Evolutionary conservation across 768 basidiomycete genomes (phyloP).

Genomic region (Amanita rimosa): DNA sequence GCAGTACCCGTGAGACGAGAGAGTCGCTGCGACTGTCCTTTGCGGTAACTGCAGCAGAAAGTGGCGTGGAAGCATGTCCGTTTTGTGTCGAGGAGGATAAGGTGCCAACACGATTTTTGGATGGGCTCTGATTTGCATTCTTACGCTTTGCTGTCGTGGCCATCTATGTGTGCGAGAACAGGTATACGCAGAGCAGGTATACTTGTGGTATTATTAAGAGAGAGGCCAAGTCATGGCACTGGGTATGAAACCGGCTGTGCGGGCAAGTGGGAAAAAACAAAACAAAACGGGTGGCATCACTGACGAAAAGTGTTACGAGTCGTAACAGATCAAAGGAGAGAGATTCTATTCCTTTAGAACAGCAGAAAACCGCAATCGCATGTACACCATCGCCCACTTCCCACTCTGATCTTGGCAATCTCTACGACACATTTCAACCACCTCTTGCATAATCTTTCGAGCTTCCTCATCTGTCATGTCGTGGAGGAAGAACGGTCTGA

Average conservation of each 20-base stretch:
- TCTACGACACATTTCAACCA: slow-evolving; percentile 39
- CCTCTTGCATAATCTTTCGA: slow-evolving; percentile 48
- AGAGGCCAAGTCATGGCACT: neutral
- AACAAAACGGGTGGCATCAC: no score
- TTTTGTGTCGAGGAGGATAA: neutral
- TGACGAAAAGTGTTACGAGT: no score
- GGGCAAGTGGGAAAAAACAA: no score
- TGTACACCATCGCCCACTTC: slow-evolving; percentile 66
- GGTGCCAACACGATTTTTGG: neutral
- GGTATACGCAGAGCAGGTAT: neutral
- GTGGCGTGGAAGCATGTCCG: neutral
- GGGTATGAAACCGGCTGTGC: neutral
- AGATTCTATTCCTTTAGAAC: slow-evolving; percentile 19
- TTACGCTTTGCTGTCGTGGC: neutral
- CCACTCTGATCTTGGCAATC: slow-evolving; percentile 50
- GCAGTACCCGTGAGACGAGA: neutral
- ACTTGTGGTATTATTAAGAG: neutral
- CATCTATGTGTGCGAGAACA: neutral
- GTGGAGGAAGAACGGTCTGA: slow-evolving; percentile 45
- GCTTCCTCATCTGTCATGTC: slow-evolving; percentile 43
- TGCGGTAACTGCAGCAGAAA: neutral
- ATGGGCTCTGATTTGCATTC: neutral
- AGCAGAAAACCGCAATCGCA: slow-evolving; percentile 55
- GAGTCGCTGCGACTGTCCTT: neutral
- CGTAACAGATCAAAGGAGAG: no score